These are phyloP conservation scores for Diddensiella transvaalensis DNA, from an alignment of 805 yeast genomes.

Conservation along the genomic window DNA sequence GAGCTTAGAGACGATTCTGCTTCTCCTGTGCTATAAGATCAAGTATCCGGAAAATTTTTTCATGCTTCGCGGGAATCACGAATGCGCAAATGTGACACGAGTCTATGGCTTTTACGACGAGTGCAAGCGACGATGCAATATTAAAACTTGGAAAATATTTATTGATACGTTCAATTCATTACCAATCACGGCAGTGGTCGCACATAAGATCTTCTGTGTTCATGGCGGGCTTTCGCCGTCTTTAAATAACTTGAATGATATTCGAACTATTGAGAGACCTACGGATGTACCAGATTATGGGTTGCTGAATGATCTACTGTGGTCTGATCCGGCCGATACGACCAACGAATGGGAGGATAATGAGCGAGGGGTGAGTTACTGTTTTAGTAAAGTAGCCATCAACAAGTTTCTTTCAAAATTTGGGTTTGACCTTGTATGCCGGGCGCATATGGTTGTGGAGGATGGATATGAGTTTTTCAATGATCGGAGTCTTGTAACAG, in stretches of 20 bases:
- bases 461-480: constrained; percentile 77
- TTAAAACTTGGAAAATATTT: constrained; percentile 91
- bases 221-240: constrained; percentile 84
- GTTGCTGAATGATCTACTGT: constrained; percentile 66
- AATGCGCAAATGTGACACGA: constrained; percentile 93
- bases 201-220: constrained; percentile 89
- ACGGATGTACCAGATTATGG: constrained; percentile 87
- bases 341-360: constrained; percentile 84
- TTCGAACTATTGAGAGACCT: constrained; percentile 69
- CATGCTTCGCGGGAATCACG: constrained; percentile 91
- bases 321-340: constrained; percentile 86
- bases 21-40: constrained; percentile 87
- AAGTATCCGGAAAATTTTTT: constrained; percentile 96
- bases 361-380: constrained; percentile 79
- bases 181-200: constrained; percentile 94
- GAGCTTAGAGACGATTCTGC: constrained; percentile 83
- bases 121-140: constrained; percentile 88
- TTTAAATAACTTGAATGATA: constrained; percentile 68
- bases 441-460: constrained; percentile 87
- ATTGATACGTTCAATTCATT: constrained; percentile 93
- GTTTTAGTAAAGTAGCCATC: constrained; percentile 74
- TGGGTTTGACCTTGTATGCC: constrained; percentile 74
- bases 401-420: constrained; percentile 71
- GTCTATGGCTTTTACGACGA: constrained; percentile 98
- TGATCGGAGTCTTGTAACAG: constrained; percentile 67